These are phyloP conservation scores for Lentinula sp. DNA, from an alignment of 768 basidiomycete genomes.

Conservation along the genomic window DNA sequence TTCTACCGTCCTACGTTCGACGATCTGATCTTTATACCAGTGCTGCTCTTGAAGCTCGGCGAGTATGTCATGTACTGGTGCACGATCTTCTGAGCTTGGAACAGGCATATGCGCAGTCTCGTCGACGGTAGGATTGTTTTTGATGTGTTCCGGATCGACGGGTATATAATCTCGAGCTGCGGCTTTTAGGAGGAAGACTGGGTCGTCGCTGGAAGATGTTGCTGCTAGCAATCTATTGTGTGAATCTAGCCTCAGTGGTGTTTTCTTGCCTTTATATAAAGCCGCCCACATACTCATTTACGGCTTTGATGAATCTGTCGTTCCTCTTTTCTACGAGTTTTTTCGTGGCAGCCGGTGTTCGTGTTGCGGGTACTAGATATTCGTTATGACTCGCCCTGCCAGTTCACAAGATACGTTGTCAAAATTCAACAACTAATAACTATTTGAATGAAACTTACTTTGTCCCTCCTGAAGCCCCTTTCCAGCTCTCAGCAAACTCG, in stretches of 20 bases:
- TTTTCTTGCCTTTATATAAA: neutral
- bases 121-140: conserved; percentile 6
- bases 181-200: conserved; percentile 54
- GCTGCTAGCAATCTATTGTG: conserved; percentile 40
- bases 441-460: conserved; percentile 1
- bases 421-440: neutral
- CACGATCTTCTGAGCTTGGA: conserved; percentile 45
- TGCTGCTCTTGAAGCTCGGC: conserved; percentile 47
- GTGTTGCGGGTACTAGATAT: conserved; percentile 17
- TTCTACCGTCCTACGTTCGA: conserved; percentile 44
- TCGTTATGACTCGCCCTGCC: neutral
- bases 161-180: conserved; percentile 72
- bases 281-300: conserved; percentile 50
- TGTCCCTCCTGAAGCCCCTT: conserved; percentile 21
- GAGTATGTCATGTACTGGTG: conserved; percentile 52
- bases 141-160: conserved; percentile 38
- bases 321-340: conserved; percentile 72
- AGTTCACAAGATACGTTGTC: neutral
- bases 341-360: conserved; percentile 49
- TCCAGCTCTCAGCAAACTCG: conserved; percentile 43
- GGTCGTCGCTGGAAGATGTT: conserved; percentile 46
- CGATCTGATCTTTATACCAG: conserved; percentile 72
- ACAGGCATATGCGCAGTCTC: conserved; percentile 11
- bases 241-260: conserved; percentile 24
- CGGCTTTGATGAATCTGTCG: conserved; percentile 52